phyloP scores from a whole-genome alignment of 345 rosid species.

The Leavenworthia alabamica region DNA sequence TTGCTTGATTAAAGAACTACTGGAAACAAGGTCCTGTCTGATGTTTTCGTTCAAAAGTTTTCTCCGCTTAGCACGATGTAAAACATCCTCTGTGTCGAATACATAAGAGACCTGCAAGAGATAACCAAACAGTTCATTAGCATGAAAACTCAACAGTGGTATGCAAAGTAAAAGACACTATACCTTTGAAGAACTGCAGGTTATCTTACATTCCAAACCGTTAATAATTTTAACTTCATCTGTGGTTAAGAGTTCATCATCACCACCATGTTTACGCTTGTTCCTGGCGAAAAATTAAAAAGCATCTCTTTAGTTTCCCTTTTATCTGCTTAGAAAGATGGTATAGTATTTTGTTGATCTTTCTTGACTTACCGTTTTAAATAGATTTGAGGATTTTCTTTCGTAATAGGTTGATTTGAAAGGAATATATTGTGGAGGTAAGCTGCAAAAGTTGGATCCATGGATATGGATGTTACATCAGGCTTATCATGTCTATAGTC shows the following conservation, averaged over 20 bases:
- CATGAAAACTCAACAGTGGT: background rate
- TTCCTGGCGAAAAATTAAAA: constrained; percentile 46
- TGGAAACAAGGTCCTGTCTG: constrained; percentile 24
- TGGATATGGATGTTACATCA: constrained; percentile 76
- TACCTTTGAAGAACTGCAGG: constrained; percentile 95
- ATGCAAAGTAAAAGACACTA: background rate
- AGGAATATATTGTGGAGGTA: constrained; percentile 73
- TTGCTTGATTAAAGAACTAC: constrained; percentile 32
- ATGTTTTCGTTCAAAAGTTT: constrained; percentile 29
- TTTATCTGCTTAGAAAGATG: background rate
- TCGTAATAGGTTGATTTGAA: constrained; percentile 46
- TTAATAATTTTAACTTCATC: constrained; percentile 60
- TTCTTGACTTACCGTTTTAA: constrained; percentile 50
- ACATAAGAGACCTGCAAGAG: constrained; percentile 76
- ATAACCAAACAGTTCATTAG: background rate
- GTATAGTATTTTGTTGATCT: constrained; percentile 5
- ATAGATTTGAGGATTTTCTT: constrained; percentile 60
- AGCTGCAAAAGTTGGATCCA: constrained; percentile 75
- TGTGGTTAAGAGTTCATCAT: constrained; percentile 39
- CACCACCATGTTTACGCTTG: constrained; percentile 36
- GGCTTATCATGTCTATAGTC: constrained; percentile 86
- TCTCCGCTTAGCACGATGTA: constrained; percentile 44
- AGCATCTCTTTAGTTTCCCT: background rate
- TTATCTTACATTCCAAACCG: constrained; percentile 88
- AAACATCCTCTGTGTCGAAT: constrained; percentile 82